phyloP scores from a whole-genome alignment of 768 basidiomycete species.

The Tricholoma matsutake region DNA sequence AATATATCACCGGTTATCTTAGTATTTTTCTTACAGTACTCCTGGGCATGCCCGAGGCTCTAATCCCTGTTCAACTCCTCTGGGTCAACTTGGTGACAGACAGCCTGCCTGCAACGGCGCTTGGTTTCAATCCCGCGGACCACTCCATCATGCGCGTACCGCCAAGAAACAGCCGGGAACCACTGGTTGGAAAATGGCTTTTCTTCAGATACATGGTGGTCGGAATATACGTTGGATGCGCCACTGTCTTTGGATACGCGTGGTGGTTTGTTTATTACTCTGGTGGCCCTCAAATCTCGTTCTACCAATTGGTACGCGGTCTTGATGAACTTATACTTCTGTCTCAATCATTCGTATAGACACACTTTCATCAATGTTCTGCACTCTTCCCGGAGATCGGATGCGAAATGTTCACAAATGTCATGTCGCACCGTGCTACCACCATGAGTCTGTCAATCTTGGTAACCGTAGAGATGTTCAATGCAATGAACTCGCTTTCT shows the following conservation, averaged over 20 bases:
- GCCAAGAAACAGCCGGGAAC: constrained; percentile 86
- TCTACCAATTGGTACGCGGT: constrained; percentile 80
- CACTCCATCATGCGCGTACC: constrained; percentile 96
- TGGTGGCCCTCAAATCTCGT: constrained; percentile 90
- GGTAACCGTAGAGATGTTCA: constrained; percentile 96
- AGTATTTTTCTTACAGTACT: constrained; percentile 96
- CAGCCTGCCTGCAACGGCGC: constrained; percentile 92
- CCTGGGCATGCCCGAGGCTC: constrained; percentile 98
- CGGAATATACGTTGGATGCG: constrained; percentile 90
- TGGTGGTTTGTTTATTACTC: constrained; percentile 98
- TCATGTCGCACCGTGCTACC: constrained; percentile 81
- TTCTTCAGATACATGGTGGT: constrained; percentile 96
- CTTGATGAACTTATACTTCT: constrained; percentile 1
- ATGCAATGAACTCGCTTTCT: constrained; percentile 96
- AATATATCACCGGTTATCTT: constrained; percentile 17
- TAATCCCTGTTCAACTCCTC: constrained; percentile 95
- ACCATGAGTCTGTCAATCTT: constrained; percentile 97
- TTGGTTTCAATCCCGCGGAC: constrained; percentile 97
- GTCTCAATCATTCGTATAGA: constrained; percentile 42
- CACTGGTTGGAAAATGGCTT: constrained; percentile 88
- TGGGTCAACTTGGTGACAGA: constrained; percentile 99
- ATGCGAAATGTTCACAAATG: constrained; percentile 93
- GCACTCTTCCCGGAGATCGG: constrained; percentile 84
- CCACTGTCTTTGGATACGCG: constrained; percentile 95
- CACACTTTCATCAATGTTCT: constrained; percentile 94